These are phyloP conservation scores for Cyclocybe aegerita DNA, from an alignment of 768 basidiomycete species.

Conservation along the genomic window DNA sequence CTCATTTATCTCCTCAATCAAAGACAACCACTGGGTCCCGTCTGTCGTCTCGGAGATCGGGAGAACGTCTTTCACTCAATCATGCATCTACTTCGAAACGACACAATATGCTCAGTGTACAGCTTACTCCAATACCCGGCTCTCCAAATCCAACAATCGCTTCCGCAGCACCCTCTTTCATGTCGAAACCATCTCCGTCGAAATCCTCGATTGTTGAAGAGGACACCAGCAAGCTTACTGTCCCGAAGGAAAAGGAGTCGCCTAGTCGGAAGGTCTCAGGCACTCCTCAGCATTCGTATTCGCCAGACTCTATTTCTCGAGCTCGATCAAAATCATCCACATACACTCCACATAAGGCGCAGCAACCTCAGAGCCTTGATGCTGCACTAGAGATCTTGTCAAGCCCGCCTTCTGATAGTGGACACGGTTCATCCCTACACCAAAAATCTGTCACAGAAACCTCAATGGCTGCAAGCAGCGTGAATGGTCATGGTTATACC, in stretches of 20 bases:
- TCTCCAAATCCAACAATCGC: slow-evolving; percentile 68
- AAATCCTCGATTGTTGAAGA: slow-evolving; percentile 19
- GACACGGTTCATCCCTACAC: slow-evolving; percentile 22
- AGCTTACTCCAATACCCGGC: slow-evolving; percentile 65
- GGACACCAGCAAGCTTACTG: slow-evolving; percentile 18
- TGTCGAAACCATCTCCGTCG: slow-evolving; percentile 30
- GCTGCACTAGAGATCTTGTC: slow-evolving; percentile 70
- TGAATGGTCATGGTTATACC: slow-evolving; percentile 18
- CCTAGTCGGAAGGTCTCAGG: slow-evolving; percentile 28
- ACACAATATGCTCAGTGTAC: slow-evolving; percentile 32
- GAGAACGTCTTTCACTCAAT: slow-evolving; percentile 23
- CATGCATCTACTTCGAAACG: slow-evolving; percentile 27
- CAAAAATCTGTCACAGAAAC: slow-evolving; percentile 23
- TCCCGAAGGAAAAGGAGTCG: slow-evolving; percentile 33
- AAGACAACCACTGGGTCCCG: slow-evolving; percentile 14
- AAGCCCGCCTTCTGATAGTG: slow-evolving; percentile 41
- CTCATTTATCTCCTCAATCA: slow-evolving; percentile 10
- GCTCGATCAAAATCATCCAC: slow-evolving; percentile 54
- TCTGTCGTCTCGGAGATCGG: slow-evolving; percentile 27
- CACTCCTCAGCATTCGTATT: slow-evolving; percentile 19
- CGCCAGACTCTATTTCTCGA: slow-evolving; percentile 41
- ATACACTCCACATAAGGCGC: slow-evolving; percentile 52
- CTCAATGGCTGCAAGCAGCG: slow-evolving; percentile 20
- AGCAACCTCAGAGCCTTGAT: slow-evolving; percentile 67
- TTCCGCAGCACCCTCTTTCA: slow-evolving; percentile 55